These are phyloP conservation scores for Trichoderma koningiopsis DNA, from an alignment of 2,329 filamentous ascomycete species.

Conservation along the genomic window DNA sequence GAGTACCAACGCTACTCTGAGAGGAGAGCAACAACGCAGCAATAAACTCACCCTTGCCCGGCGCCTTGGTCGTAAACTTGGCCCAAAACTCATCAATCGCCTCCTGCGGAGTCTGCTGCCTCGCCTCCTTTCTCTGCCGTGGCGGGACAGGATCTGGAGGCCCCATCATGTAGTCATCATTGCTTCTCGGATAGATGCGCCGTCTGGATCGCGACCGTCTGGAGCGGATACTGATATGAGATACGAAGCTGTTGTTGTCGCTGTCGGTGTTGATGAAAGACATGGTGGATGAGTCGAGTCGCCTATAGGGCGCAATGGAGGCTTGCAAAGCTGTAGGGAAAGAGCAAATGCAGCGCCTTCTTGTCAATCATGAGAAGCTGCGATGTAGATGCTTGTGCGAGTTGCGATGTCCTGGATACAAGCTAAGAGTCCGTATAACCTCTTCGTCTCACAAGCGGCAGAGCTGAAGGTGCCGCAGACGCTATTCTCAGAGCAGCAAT, in stretches of 20 bases:
- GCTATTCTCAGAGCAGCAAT: not conserved
- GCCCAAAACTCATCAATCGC: constrained; percentile 73
- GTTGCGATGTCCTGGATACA: not conserved
- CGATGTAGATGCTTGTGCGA: not conserved
- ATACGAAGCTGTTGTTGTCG: constrained; percentile 15
- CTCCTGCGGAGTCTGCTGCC: constrained; percentile 65
- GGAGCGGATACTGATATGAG: constrained; percentile 1
- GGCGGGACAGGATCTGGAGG: not conserved
- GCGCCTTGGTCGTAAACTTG: constrained; percentile 69
- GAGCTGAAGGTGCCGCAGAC: not conserved
- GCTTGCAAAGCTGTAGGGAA: not conserved
- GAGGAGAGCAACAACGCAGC: not conserved
- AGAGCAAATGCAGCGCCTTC: not conserved
- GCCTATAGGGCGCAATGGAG: not conserved
- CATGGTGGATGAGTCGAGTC: not conserved
- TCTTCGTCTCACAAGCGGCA: not conserved
- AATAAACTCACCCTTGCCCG: constrained; percentile 61
- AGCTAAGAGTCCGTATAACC: not conserved
- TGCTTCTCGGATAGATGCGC: constrained; percentile 3
- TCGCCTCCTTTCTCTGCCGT: constrained; percentile 31
- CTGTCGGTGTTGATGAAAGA: constrained; percentile 18
- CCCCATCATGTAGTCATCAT: constrained; percentile 8
- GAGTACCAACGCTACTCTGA: not conserved
- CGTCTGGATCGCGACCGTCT: constrained; percentile 1
- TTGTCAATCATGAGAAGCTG: not conserved